Evolutionary conservation across 768 basidiomycete species (phyloP), one percentile per base, ranked within the genome.

Genomic region (Termitomyces sp.): DNA sequence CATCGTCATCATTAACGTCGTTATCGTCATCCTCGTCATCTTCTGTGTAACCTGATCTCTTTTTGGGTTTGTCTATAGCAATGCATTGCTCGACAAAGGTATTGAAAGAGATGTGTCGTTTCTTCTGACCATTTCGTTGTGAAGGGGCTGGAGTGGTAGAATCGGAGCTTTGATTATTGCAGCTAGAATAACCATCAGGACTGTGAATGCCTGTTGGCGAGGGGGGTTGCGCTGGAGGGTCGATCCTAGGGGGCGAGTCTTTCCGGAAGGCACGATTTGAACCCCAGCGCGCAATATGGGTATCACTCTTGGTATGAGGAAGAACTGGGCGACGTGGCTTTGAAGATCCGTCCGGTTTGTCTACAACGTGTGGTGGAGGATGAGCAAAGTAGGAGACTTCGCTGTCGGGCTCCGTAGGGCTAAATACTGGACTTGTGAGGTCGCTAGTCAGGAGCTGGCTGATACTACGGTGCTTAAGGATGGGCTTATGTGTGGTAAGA

Each of bases 51-150:
- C 63, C 57, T 5, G 63, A 68, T 53, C 69, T 75, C 59, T 75
- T 76, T 66, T 81, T 79, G 1, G 91, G 91, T 67, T 88, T 88
- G 70, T 93, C 92, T 70, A 94, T 91, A 47, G 92, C 88, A 61
- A 99, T 96, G 70, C 86, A 94, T 72, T 98, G 96, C 72, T 97
- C 92, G 43, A 99, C 96, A 71, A 96, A 97, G 0, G 96, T 96
- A 74, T 98, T 98, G 83, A 98, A 98, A 67, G 84, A 89, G 77
- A 98, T 98, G 72, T 97, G 96, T 65, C 88, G 88, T 78, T 88
- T 92, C 79, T 87, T 88, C 61, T 70, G 65, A 32, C 61, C 54
- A 42, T 56, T 48, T 4, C 29, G 25, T 0, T 46, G 48, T 34
- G 57, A 8, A 32, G 62, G 17, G n/a, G 61, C 57, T 2, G 55